A percentile compares a stretch with the other conserved stretches of the same genome.
phyloP scores from a whole-genome alignment of 2,329 filamentous ascomycete genomes.

The Blastomyces gilchristii region DNA sequence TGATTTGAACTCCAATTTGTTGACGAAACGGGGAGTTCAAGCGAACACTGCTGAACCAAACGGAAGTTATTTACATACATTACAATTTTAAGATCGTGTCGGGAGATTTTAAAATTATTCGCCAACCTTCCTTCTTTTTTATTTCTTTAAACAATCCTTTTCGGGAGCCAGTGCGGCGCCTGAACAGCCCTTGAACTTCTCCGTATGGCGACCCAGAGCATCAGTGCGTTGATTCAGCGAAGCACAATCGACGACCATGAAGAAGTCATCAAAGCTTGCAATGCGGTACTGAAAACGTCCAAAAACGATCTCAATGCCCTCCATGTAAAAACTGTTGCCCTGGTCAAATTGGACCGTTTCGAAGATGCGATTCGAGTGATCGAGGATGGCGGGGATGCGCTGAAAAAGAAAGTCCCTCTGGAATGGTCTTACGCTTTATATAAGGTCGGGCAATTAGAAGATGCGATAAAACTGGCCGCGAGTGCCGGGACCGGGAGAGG shows the following conservation, averaged over 20 bases:
- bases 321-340: slow-evolving; percentile 49
- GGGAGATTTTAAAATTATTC: not conserved
- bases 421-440: slow-evolving; percentile 56
- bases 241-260: slow-evolving; percentile 53
- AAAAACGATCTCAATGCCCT: slow-evolving; percentile 48
- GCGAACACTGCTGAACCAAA: not conserved
- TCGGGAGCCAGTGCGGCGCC: not conserved
- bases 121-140: not conserved
- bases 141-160: not conserved
- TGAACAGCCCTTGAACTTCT: not conserved
- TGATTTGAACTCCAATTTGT: not conserved
- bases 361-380: slow-evolving; percentile 50
- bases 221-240: slow-evolving; percentile 48
- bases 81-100: not conserved
- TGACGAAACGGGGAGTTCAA: not conserved
- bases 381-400: slow-evolving; percentile 42
- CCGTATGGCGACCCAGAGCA: slow-evolving; percentile 37
- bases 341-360: slow-evolving; percentile 54
- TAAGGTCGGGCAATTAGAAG: slow-evolving; percentile 46
- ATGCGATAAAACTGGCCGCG: slow-evolving; percentile 45
- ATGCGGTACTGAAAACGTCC: slow-evolving; percentile 47
- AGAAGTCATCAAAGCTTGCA: slow-evolving; percentile 49
- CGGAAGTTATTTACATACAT: not conserved
- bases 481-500: slow-evolving; percentile 37
- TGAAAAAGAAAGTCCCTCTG: slow-evolving; percentile 47